Conservation (phyloP, 1,284 basidiomycete genomes). For the Fomitopsis pinicola region DNA sequence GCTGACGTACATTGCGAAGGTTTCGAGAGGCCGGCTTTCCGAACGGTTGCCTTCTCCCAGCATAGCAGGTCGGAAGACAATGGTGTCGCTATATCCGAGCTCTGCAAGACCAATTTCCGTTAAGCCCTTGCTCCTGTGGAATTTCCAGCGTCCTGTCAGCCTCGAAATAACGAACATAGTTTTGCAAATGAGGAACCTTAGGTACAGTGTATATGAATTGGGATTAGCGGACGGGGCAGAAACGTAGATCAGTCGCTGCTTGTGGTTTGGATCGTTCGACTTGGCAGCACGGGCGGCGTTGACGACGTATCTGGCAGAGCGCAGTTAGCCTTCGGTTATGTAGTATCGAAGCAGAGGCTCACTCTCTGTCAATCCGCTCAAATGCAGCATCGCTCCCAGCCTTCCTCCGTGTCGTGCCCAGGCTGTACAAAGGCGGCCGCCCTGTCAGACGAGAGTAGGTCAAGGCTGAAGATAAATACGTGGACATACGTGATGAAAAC, state of each 20-base stretch:
- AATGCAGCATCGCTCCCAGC: conserved; percentile 31
- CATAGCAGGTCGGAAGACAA: conserved; percentile 61
- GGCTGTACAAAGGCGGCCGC: conserved; percentile 27
- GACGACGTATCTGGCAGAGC: conserved; percentile 70
- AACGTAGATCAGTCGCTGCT: conserved; percentile 64
- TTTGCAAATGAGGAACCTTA: no score
- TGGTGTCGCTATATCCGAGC: conserved; percentile 63
- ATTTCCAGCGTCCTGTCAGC: no score
- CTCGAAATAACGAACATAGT: no score
- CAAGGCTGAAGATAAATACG: no score
- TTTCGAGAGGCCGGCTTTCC: not conserved
- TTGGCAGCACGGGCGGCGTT: conserved; percentile 64
- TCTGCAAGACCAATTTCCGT: conserved; percentile 66
- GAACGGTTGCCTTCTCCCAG: conserved; percentile 25
- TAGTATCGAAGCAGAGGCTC: conserved; percentile 17
- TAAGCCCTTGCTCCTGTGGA: conserved; percentile 60
- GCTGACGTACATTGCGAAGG: not conserved
- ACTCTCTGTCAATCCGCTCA: conserved; percentile 75
- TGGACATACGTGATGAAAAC: conserved; percentile 40
- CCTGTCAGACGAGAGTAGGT: no score
- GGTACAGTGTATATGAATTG: conserved; percentile 47
- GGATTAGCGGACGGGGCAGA: conserved; percentile 54
- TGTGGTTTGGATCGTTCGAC: conserved; percentile 33
- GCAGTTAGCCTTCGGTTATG: no score
- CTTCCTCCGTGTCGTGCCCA: not conserved